Evolutionary conservation across 305 asterid genomes (phyloP).

Genomic region (Andrographis paniculata): DNA sequence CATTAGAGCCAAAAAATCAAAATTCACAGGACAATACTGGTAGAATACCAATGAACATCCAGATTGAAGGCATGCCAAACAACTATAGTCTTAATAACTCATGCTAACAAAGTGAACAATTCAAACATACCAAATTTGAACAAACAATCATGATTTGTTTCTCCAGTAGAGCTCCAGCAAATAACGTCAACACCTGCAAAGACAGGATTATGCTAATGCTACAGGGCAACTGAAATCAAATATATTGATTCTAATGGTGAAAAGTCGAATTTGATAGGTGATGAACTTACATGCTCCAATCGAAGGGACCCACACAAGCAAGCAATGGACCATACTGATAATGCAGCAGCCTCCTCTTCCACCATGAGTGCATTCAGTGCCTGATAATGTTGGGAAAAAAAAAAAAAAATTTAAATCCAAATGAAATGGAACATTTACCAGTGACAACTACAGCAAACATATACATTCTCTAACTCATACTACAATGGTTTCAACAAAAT

Average conservation of each 20-base stretch:
- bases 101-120: neutral
- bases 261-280: neutral
- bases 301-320: slow-evolving; percentile 94
- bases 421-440: slow-evolving; percentile 3
- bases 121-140: slow-evolving; percentile 73
- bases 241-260: slow-evolving; percentile 5
- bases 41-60: slow-evolving; percentile 1
- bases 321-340: slow-evolving; percentile 94
- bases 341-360: slow-evolving; percentile 96
- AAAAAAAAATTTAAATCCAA: neutral
- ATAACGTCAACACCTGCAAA: slow-evolving; percentile 71
- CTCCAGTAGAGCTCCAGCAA: slow-evolving; percentile 92
- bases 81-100: slow-evolving; percentile 4
- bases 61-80: slow-evolving; percentile 14
- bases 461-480: neutral
- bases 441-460: neutral
- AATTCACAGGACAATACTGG: neutral
- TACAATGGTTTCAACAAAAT: neutral
- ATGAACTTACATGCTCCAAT: slow-evolving; percentile 75
- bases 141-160: slow-evolving; percentile 79
- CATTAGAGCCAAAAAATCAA: neutral
- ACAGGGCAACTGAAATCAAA: slow-evolving; percentile 3
- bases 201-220: slow-evolving; percentile 3
- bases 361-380: slow-evolving; percentile 81
- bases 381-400: slow-evolving; percentile 33